Evolutionary conservation across 2,329 filamentous ascomycete species (phyloP), one percentile per base, ranked within the genome.

Genomic region (Colletotrichum gloeosporioides): DNA sequence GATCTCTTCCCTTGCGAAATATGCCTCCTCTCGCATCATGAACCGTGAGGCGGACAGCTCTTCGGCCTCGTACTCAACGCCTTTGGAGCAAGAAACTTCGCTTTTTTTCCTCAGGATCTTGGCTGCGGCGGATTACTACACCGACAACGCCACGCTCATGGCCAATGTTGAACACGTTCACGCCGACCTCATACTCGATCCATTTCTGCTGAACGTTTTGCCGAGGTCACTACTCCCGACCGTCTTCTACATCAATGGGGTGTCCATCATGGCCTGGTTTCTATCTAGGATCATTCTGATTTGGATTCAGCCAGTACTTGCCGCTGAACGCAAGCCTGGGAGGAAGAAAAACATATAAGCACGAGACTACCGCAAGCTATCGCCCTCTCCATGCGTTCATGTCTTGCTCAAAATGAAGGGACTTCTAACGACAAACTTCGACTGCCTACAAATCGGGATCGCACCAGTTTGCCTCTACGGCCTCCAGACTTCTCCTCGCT

Each of bases 101-200:
- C 81, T 92, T 34, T 87, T 97, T 9, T 91, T 98, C 72, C 90
- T 99, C 4, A 93, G 92, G 77, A 88, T 99, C 69, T 89, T 90
- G 78, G 92, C 96, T 16, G 92, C 93, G 25, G 96, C 97, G 63
- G 95, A 98, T 80, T 99, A 96, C 87, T 98, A 95, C 84, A 94
- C 95, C 13, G 89, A 92, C 75, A 90, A 98, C 82, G 85, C 87
- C 77, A 89, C 89, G 3, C 89, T 98, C 80, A 99, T 99, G 96
- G 85, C 87, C 65, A 81, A 89, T 77, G 94, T 95, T 16, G 93
- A 93, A 3, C 91, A 92, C 1, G 95, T 99, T 6, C 87, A 92
- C 69, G 94, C 94, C 68, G 96, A 99, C 80, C 85, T 93, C 84
- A 94, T 98, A 80, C 91, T 99, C 29, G 97, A 99, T 84, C 96